Evolutionary conservation across 306 rosid genomes (phyloP), one percentile per base, ranked within the genome.

Genomic region (Abrus precatorius): DNA sequence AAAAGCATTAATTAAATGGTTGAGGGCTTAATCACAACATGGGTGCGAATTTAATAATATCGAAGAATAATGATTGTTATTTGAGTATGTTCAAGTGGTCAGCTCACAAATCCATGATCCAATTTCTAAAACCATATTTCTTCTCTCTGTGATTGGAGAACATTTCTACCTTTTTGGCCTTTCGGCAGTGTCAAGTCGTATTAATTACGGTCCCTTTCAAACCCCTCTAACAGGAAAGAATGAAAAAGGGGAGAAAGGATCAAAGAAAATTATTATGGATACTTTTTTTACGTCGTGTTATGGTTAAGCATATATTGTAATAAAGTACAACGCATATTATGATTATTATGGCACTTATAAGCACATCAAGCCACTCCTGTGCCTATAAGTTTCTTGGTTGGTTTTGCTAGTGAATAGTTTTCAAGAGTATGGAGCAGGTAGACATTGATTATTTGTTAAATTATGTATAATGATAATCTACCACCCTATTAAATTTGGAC

Each of bases 91-190:
- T 64, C 1, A 10, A 77, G 79, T 71, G 79, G 78, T 69, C 82
- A 61, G 62, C 69, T 83, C 86, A 62, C 38, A 44, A 63, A 69
- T 52, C 82, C 78, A 76, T 74, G 40, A 28, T 75, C 10, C 56
- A 77, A 68, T 41, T 47, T 78, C 11, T 67, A 11, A 20, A 41
- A 5, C 36, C 74, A 53, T 12, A 52, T 29, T 28, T 66, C 52
- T 36, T 8, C 33, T 57, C 63, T 8, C 10, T 74, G 20, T 77
- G 68, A 54, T 67, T 41, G 53, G 67, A 54, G 38, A 77, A 41
- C 38, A 53, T 67, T 29, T 65, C 2, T 11, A 12, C 45, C 43
- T 54, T 65, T 77, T 64, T 65, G 81, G 30, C 81, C 54, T 52
- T 75, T 75, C 71, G 80, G 80, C 80, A 45, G 27, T 7, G 70